Evolutionary conservation across 2,329 filamentous ascomycete genomes (phyloP).

Genomic region (Fusarium cyanostomum): DNA sequence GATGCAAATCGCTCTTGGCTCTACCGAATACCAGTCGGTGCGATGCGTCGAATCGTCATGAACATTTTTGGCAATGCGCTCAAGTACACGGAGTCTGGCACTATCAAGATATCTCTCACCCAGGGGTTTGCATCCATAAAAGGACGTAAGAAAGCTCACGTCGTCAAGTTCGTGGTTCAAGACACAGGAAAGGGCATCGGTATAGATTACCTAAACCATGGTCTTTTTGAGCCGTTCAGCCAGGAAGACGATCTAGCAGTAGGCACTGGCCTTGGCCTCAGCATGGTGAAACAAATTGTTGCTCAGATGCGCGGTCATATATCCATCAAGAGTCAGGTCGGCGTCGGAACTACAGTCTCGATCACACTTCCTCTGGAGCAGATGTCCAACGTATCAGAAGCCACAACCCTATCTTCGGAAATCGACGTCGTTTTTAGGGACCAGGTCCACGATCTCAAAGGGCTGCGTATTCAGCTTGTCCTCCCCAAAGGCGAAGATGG

Average conservation of each 20-base stretch:
- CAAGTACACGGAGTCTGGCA: background rate
- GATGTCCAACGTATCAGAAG: background rate
- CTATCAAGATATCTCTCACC: background rate
- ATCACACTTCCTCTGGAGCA: background rate
- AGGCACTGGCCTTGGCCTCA: background rate
- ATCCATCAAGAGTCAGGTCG: background rate
- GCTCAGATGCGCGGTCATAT: background rate
- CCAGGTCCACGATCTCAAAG: background rate
- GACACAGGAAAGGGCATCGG: background rate
- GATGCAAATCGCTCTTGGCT: background rate
- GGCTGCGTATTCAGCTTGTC: background rate
- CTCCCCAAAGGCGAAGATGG: background rate
- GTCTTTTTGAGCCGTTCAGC: background rate
- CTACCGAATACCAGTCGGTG: background rate
- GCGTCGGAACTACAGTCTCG: background rate
- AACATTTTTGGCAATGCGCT: background rate
- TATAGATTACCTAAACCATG: background rate
- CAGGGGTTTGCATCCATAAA: background rate
- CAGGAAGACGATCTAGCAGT: background rate
- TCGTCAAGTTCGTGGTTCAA: background rate
- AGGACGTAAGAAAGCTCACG: background rate
- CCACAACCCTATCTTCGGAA: too few relatives aligned
- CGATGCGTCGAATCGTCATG: background rate
- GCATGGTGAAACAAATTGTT: background rate
- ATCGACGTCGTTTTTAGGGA: background rate